Percentiles rank a stretch among this genome's conserved stretches.
Evolutionary conservation across 495 filamentous ascomycete species (phyloP).

Genomic region (Neurospora cerealis): DNA sequence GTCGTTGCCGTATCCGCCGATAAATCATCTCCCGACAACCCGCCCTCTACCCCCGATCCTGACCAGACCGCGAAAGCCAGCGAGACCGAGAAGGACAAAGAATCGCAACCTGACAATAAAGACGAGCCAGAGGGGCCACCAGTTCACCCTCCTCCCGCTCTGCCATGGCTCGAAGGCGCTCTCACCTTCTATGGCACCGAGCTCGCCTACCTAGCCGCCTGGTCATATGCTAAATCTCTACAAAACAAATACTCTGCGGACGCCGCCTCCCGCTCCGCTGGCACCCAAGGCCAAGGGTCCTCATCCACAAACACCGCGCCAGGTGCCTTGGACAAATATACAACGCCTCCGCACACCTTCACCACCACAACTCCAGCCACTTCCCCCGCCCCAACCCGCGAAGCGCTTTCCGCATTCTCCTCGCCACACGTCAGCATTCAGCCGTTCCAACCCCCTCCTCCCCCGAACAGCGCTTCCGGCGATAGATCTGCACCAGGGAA

Average conservation of each 20-base stretch:
- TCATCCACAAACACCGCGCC: neutral
- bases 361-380: neutral
- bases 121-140: neutral
- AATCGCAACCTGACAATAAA: neutral
- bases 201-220: constrained; percentile 49
- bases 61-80: neutral
- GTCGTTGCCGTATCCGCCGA: neutral
- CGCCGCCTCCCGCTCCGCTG: neutral
- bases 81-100: neutral
- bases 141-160: neutral
- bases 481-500: neutral
- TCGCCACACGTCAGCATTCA: neutral
- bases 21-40: neutral
- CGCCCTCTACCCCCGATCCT: constrained; percentile 3
- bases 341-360: neutral
- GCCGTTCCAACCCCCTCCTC: neutral
- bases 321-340: neutral
- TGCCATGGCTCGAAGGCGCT: constrained; percentile 49
- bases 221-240: constrained; percentile 41
- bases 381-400: neutral
- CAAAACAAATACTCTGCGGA: neutral
- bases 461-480: neutral
- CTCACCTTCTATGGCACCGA: constrained; percentile 69
- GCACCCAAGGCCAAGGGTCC: neutral
- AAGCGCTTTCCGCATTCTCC: neutral